Conservation (phyloP, 306 rosid genomes). For the Boehmeria nivea region DNA sequence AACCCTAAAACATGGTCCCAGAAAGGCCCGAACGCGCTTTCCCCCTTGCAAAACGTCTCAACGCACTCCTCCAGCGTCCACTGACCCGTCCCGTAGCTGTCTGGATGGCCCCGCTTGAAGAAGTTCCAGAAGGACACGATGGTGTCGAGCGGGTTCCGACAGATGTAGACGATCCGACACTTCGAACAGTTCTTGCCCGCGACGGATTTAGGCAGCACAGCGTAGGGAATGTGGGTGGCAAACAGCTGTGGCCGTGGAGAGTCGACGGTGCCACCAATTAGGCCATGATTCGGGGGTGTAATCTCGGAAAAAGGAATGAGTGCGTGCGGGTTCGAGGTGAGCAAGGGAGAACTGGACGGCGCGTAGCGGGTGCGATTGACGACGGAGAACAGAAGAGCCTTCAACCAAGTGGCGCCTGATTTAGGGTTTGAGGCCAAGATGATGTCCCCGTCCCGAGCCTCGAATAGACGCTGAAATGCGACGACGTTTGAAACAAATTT, state of each 20-base stretch:
- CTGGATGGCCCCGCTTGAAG: neutral
- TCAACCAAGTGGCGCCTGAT: neutral
- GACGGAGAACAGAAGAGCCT: neutral
- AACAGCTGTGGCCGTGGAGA: neutral
- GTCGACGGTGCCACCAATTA: neutral
- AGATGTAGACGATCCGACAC: neutral
- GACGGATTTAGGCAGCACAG: neutral
- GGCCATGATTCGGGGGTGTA: neutral
- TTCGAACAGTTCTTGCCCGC: neutral
- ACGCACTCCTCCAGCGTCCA: neutral
- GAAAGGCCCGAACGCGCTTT: neutral
- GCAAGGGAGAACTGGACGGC: neutral
- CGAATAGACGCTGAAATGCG: neutral
- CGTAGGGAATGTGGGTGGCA: neutral
- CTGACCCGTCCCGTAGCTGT: neutral
- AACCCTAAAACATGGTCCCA: constrained; percentile 17
- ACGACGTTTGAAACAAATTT: neutral
- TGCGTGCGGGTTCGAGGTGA: neutral
- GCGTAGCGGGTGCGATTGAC: neutral
- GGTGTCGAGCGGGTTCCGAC: constrained; percentile 1
- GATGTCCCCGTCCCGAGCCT: neutral
- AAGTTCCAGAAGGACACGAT: neutral
- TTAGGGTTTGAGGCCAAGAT: neutral
- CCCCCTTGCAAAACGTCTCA: neutral
- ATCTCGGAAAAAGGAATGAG: neutral